Evolutionary conservation across 1,284 basidiomycete genomes (phyloP), one percentile per base, ranked within the genome.

Genomic region (Hymenochaete sp.): DNA sequence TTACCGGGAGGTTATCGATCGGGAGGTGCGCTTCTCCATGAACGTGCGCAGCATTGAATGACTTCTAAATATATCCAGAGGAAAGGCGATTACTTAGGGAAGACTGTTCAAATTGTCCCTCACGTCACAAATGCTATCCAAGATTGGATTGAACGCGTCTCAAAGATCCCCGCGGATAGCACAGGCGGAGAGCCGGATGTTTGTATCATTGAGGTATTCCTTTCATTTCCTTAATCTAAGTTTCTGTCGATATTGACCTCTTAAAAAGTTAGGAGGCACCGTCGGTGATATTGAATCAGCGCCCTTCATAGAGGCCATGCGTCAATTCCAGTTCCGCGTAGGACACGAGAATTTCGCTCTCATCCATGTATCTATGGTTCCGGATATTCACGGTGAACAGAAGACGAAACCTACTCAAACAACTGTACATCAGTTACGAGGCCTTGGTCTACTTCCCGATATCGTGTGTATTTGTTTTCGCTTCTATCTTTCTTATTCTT

Each of bases 381-480:
- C 95, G 13, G 89, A 97, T 56, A 90, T 99, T 70, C 91, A 96
- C 48, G 95, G 96, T 45, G 95, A 99, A 64, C 95, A 98, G 60
- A 99, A 99, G 69, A 99, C 95, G 6, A 98, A 98, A 64, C 95
- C 95, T 2, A 99, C 95, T 0, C 95, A 98, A 64, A 96, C 95
- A 13, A 95, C 93, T 32, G 86, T 98, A 14, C 87, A 96, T 55
- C 93, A 93, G 50, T 69, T 98, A 27, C 80, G 96, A 44, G 95
- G 96, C 10, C 74, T 98, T 8, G 95, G 95, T 56, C 71, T 99
- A 7, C 75, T 93, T 11, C 93, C 95, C 41, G 95, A 99, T 65
- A 67, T 98, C 56, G 88, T 91, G 51, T 50, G 82, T 67, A 2
- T 22, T n/a, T 31, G 27, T 4, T 39, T 47, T 22, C 19, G 26